Percentiles rank a stretch among this genome's conserved stretches.
Conservation (phyloP, 148 eudicot species). For the Beta vulgaris region DNA sequence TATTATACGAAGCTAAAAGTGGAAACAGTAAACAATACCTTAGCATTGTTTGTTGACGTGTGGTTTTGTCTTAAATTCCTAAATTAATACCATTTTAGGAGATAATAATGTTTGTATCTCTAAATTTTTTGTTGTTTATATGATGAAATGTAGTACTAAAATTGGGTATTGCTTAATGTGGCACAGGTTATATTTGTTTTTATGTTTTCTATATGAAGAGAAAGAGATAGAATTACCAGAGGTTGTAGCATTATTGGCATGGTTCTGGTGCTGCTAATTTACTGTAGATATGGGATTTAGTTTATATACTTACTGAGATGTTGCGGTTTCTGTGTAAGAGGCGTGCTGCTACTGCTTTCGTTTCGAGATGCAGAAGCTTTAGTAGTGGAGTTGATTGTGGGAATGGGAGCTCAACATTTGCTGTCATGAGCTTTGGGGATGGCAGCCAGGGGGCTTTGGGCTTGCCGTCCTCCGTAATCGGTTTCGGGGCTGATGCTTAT, state of each 20-base stretch:
- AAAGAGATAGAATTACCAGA: not conserved
- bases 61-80: no score
- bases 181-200: not conserved
- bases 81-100: no score
- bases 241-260: not conserved
- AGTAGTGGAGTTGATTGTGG: slow-evolving; percentile 18
- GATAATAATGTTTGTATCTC: no score
- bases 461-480: slow-evolving; percentile 50
- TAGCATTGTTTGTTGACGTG: no score
- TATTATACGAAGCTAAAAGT: no score
- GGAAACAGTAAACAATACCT: no score
- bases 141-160: no score
- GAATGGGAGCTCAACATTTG: slow-evolving; percentile 28
- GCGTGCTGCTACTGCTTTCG: slow-evolving; percentile 1
- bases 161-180: not conserved
- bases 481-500: slow-evolving; percentile 71
- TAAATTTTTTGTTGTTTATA: no score
- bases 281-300: not conserved
- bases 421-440: slow-evolving; percentile 89
- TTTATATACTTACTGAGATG: slow-evolving; percentile 7
- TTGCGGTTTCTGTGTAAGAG: slow-evolving; percentile 26
- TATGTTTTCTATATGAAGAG: not conserved
- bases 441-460: slow-evolving; percentile 90
- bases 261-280: slow-evolving; percentile 19
- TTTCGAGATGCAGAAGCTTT: slow-evolving; percentile 27